A percentile compares a stretch with the other conserved stretches of the same genome.
phyloP scores from a whole-genome alignment of 2,329 filamentous ascomycete species.

The Trichoderma koningii region DNA sequence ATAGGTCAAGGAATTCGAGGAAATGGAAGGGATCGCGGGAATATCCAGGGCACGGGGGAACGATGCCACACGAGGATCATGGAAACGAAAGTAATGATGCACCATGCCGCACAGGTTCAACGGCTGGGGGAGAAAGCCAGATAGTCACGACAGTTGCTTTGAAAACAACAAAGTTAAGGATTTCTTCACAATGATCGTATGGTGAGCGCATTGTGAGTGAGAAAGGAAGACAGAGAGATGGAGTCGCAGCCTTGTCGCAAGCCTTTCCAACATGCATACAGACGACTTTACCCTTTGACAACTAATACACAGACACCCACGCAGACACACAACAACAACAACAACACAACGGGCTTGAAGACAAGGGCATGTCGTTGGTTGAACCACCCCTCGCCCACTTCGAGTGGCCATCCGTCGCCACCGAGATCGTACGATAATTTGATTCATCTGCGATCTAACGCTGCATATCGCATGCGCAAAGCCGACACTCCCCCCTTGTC shows the following conservation, averaged over 20 bases:
- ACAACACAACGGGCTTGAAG: background rate
- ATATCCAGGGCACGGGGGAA: background rate
- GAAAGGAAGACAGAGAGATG: too few relatives aligned
- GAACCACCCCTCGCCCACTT: background rate
- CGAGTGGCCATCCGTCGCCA: constrained; percentile 5
- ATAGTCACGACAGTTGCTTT: constrained; percentile 6
- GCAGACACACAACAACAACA: background rate
- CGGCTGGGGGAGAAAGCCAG: constrained; percentile 10
- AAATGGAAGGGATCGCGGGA: background rate
- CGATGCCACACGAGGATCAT: constrained; percentile 8
- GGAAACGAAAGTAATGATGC: constrained; percentile 1
- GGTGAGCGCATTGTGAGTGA: background rate
- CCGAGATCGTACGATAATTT: constrained; percentile 17
- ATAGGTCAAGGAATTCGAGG: too few relatives aligned
- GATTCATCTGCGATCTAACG: constrained; percentile 12
- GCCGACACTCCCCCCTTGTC: background rate
- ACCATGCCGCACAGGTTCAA: background rate
- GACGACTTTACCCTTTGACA: too few relatives aligned
- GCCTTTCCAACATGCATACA: too few relatives aligned
- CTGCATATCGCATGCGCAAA: background rate
- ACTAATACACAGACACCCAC: too few relatives aligned
- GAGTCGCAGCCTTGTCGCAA: too few relatives aligned
- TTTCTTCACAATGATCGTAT: background rate
- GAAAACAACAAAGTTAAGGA: too few relatives aligned
- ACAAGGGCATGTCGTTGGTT: background rate